Conservation (phyloP, 2,329 filamentous ascomycete species). For the Cladophialophora bantiana region DNA sequence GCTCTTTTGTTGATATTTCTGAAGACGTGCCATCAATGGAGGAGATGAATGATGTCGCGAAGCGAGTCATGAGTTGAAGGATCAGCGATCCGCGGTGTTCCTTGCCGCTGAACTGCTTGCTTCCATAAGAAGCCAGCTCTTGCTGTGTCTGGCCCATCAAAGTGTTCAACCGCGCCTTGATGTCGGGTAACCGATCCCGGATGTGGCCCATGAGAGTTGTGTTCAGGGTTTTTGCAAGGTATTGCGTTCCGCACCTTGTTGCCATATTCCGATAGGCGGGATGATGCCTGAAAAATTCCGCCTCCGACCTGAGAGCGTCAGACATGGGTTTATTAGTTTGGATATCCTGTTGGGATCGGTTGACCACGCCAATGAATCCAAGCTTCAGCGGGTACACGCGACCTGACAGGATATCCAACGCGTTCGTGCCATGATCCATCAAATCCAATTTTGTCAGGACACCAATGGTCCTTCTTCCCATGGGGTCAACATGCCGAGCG, state of each 20-base stretch:
- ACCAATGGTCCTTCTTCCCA: slow-evolving; percentile 93
- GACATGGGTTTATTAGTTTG: slow-evolving; percentile 93
- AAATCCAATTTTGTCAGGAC: slow-evolving; percentile 96
- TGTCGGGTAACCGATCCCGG: slow-evolving; percentile 91
- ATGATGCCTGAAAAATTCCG: slow-evolving; percentile 96
- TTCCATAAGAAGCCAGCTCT: slow-evolving; percentile 95
- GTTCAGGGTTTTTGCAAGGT: slow-evolving; percentile 92
- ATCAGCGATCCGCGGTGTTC: slow-evolving; percentile 96
- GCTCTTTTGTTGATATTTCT: slow-evolving; percentile 97
- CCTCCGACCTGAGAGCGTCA: slow-evolving; percentile 86
- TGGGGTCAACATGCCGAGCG: slow-evolving; percentile 92
- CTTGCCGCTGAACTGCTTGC: slow-evolving; percentile 96
- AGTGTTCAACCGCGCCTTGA: slow-evolving; percentile 96
- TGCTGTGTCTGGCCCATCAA: slow-evolving; percentile 99
- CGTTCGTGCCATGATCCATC: slow-evolving; percentile 99
- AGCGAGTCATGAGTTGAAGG: slow-evolving; percentile 96
- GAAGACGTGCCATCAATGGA: slow-evolving; percentile 98
- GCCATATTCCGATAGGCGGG: slow-evolving; percentile 97
- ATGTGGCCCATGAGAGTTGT: slow-evolving; percentile 96
- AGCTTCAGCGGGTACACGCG: slow-evolving; percentile 96
- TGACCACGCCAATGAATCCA: slow-evolving; percentile 97
- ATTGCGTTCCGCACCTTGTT: slow-evolving; percentile 89
- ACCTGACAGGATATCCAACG: slow-evolving; percentile 94
- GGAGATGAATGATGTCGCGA: slow-evolving; percentile 96
- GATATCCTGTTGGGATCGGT: slow-evolving; percentile 97